Percentiles rank a stretch among this genome's conserved stretches.
These are phyloP conservation scores for button mushroom (Agaricus bisporus) DNA, from an alignment of 768 basidiomycete species.

Conservation along the genomic window DNA sequence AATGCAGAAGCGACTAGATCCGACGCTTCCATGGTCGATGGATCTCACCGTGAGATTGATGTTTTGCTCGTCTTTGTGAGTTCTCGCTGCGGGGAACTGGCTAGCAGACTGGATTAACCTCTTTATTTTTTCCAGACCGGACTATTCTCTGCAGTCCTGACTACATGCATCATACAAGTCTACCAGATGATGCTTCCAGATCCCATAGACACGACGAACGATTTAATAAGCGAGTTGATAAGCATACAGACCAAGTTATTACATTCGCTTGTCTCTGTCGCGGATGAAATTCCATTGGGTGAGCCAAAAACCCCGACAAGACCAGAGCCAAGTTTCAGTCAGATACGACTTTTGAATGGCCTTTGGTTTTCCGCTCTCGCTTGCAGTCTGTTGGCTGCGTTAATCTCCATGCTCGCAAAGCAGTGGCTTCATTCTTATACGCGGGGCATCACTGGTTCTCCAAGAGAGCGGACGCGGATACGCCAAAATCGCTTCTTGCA, in stretches of 20 bases:
- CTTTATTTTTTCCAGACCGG: constrained; percentile 26
- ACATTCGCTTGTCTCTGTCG: too few species aligned
- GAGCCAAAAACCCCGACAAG: too few species aligned
- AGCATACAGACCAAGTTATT: constrained; percentile 15
- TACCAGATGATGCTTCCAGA: constrained; percentile 31
- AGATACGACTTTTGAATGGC: constrained; percentile 36
- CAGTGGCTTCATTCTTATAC: constrained; percentile 36
- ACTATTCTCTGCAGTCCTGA: constrained; percentile 37
- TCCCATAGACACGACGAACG: constrained; percentile 27
- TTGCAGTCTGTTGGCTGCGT: constrained; percentile 34
- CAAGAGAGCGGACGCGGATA: constrained; percentile 29
- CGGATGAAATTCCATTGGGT: too few species aligned
- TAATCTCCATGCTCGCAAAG: constrained; percentile 40
- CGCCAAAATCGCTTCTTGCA: constrained; percentile 31
- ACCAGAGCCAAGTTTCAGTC: constrained; percentile 13
- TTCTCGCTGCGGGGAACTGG: not conserved
- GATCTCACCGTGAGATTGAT: constrained; percentile 37
- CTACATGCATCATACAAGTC: constrained; percentile 37
- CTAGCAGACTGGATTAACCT: not conserved
- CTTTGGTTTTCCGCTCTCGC: constrained; percentile 40
- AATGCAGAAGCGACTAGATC: constrained; percentile 31
- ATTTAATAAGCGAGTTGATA: constrained; percentile 26
- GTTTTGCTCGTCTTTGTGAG: constrained; percentile 39
- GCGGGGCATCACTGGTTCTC: constrained; percentile 28
- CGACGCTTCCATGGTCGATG: constrained; percentile 29